These are phyloP conservation scores for Cyphellophora attinorum DNA, from an alignment of 2,329 filamentous ascomycete genomes.

Conservation along the genomic window DNA sequence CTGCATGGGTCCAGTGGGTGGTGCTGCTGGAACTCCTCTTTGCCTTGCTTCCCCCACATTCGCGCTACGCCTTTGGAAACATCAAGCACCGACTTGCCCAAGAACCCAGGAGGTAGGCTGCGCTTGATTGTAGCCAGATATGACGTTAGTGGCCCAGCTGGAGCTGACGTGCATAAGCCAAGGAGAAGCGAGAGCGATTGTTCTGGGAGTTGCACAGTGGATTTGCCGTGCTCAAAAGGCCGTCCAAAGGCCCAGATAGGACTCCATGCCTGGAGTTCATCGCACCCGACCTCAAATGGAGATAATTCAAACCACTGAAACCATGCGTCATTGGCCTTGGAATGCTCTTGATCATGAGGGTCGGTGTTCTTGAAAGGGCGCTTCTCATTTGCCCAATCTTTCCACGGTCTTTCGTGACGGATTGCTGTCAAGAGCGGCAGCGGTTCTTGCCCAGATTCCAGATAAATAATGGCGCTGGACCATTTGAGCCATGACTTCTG, in stretches of 20 bases:
- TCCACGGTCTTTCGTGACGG: slow-evolving; percentile 11
- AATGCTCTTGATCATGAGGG: slow-evolving; percentile 7
- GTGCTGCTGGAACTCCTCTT: slow-evolving; percentile 9
- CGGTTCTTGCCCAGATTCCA: slow-evolving; percentile 7
- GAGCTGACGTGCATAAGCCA: slow-evolving; percentile 10
- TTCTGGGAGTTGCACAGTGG: slow-evolving; percentile 14
- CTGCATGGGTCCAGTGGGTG: slow-evolving; percentile 11
- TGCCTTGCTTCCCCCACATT: slow-evolving; percentile 8
- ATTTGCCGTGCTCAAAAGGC: slow-evolving; percentile 21
- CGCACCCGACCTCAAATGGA: slow-evolving; percentile 26
- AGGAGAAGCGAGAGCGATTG: slow-evolving; percentile 9
- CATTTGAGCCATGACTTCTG: slow-evolving; percentile 10
- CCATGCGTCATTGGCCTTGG: slow-evolving; percentile 22
- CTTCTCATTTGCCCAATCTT: slow-evolving; percentile 10
- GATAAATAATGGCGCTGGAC: slow-evolving; percentile 5
- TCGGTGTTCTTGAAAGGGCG: slow-evolving; percentile 9
- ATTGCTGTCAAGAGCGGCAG: slow-evolving; percentile 10
- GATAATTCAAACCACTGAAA: slow-evolving; percentile 28
- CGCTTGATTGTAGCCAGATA: slow-evolving; percentile 12
- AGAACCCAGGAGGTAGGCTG: slow-evolving; percentile 8
- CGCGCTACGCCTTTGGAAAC: slow-evolving; percentile 8
- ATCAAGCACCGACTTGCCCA: slow-evolving; percentile 8
- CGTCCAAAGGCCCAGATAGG: slow-evolving; percentile 27
- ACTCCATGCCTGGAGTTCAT: slow-evolving; percentile 25
- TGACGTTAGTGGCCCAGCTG: slow-evolving; percentile 11